Conservation (phyloP, 2,329 filamentous ascomycete genomes). For the Teratosphaeriaceae sp. region DNA sequence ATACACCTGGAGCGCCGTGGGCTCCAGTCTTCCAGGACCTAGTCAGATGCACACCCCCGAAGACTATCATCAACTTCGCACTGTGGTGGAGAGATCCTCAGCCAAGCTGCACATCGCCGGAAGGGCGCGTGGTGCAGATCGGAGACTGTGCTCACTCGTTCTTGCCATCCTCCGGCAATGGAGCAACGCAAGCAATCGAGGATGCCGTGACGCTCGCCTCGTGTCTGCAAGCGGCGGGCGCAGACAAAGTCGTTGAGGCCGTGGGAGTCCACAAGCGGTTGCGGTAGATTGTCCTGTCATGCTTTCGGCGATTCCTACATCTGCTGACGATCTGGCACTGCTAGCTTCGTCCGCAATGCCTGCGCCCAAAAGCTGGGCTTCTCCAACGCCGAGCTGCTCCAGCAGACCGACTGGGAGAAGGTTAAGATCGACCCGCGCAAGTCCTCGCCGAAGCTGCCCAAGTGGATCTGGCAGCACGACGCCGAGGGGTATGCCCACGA, state of each 20-base stretch:
- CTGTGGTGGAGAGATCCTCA: constrained; percentile 49
- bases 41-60: too few species aligned
- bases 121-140: constrained; percentile 38
- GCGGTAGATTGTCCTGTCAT: constrained; percentile 27
- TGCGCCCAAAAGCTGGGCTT: constrained; percentile 46
- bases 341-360: constrained; percentile 40
- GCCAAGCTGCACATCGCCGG: constrained; percentile 40
- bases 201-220: constrained; percentile 40
- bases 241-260: constrained; percentile 30
- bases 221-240: constrained; percentile 41
- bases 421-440: too few species aligned
- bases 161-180: constrained; percentile 47
- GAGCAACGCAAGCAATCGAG: constrained; percentile 47
- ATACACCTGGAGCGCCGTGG: too few species aligned
- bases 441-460: too few species aligned
- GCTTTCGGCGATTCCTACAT: neutral
- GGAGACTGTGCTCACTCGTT: constrained; percentile 46
- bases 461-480: too few species aligned
- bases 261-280: constrained; percentile 23
- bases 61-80: too few species aligned
- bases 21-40: too few species aligned
- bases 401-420: constrained; percentile 44
- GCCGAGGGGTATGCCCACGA: too few species aligned
- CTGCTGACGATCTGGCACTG: neutral
- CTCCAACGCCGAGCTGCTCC: constrained; percentile 41